phyloP scores from a whole-genome alignment of 225 moss, liverwort and hornwort species.

The Physcomitrium patens region DNA sequence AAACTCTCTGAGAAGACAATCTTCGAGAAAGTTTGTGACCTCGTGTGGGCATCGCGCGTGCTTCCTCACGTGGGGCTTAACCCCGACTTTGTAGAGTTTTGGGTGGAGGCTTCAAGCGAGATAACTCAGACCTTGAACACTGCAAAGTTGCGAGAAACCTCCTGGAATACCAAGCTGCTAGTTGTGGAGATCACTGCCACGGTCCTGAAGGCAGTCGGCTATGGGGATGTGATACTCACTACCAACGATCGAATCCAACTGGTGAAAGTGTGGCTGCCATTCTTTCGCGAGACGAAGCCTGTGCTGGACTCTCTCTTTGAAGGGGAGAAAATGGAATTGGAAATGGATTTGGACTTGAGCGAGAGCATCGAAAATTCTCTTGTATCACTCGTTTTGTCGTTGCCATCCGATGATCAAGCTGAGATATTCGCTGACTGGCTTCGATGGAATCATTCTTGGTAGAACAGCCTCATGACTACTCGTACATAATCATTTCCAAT shows the following conservation, averaged over 20 bases:
- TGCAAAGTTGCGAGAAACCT: constrained; percentile 42
- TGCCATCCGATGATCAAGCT: constrained; percentile 82
- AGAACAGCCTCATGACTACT: neutral
- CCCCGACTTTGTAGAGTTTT: constrained; percentile 63
- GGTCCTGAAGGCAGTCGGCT: constrained; percentile 85
- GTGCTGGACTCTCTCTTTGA: constrained; percentile 63
- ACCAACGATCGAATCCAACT: constrained; percentile 62
- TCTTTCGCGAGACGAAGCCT: constrained; percentile 69
- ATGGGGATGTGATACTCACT: constrained; percentile 75
- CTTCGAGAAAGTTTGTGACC: constrained; percentile 72
- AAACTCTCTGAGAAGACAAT: constrained; percentile 44
- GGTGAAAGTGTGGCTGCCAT: constrained; percentile 80
- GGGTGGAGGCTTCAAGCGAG: constrained; percentile 61
- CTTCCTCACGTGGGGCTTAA: constrained; percentile 68
- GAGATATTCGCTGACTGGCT: constrained; percentile 87
- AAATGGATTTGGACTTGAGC: constrained; percentile 73
- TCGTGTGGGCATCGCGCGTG: constrained; percentile 77
- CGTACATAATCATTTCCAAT: no score
- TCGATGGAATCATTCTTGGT: constrained; percentile 74
- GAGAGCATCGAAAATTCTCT: constrained; percentile 76
- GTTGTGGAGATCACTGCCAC: constrained; percentile 75
- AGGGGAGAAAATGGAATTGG: constrained; percentile 53
- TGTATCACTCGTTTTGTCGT: constrained; percentile 77
- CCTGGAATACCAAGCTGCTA: constrained; percentile 84
- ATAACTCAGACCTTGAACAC: constrained; percentile 49